phyloP scores from a whole-genome alignment of 1,139 yeast species.

The Scheffersomyces illinoinensis region DNA sequence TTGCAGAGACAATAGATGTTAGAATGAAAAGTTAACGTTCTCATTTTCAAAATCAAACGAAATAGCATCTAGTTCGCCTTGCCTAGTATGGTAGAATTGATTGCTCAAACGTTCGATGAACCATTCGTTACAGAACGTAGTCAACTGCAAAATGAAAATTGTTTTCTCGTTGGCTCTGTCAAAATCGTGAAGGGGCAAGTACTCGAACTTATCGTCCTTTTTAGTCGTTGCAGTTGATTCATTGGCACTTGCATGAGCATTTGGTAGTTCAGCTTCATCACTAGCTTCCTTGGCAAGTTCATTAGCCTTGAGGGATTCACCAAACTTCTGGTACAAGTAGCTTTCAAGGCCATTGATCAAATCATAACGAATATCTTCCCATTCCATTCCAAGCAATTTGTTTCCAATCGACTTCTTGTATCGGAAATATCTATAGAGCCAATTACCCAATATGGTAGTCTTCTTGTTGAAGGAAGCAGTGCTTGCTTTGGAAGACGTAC shows the following conservation, averaged over 20 bases:
- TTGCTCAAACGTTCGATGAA: slow-evolving; percentile 12
- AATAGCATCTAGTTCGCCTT: slow-evolving; percentile 2
- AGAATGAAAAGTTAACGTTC: slow-evolving; percentile 12
- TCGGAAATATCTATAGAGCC: slow-evolving; percentile 41
- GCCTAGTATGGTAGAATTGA: not conserved
- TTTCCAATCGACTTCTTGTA: slow-evolving; percentile 41
- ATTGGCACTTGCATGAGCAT: not conserved
- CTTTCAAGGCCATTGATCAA: slow-evolving; percentile 39
- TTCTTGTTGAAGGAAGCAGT: slow-evolving; percentile 32
- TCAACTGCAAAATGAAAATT: slow-evolving; percentile 28
- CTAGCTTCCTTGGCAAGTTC: not conserved
- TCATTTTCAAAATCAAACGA: slow-evolving; percentile 31
- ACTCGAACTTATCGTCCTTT: slow-evolving; percentile 21
- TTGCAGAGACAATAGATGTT: not conserved
- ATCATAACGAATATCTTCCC: slow-evolving; percentile 48
- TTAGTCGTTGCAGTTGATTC: not conserved
- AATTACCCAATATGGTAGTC: slow-evolving; percentile 27
- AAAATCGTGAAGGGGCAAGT: slow-evolving; percentile 37
- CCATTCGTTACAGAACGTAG: slow-evolving; percentile 30
- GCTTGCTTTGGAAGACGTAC: slow-evolving; percentile 30
- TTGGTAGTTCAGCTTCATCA: not conserved
- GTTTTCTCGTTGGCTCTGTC: slow-evolving; percentile 35
- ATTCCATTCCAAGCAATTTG: slow-evolving; percentile 44
- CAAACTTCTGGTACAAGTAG: slow-evolving; percentile 34
- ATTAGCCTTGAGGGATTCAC: slow-evolving; percentile 20